A percentile compares a stretch with the other conserved stretches of the same genome.
These are phyloP conservation scores for Stenocarpella maydis DNA, from an alignment of 2,329 filamentous ascomycete genomes.

Conservation along the genomic window DNA sequence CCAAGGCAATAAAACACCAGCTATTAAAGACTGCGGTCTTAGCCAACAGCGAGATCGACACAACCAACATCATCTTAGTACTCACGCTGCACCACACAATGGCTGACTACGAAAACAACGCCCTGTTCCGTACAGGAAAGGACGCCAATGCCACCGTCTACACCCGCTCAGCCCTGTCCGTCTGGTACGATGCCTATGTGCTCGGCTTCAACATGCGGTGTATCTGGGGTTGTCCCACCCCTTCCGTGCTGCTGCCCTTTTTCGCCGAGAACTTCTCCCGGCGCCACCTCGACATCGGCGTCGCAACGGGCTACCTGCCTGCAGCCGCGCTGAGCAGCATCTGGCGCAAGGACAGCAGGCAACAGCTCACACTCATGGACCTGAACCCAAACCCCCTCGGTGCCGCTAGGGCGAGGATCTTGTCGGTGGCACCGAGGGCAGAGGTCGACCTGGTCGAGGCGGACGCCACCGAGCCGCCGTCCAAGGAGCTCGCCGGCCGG, in stretches of 20 bases:
- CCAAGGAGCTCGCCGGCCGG: constrained; percentile 38
- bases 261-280: constrained; percentile 46
- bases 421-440: constrained; percentile 36
- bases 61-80: background rate
- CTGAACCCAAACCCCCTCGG: constrained; percentile 46
- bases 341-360: constrained; percentile 35
- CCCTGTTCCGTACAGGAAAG: constrained; percentile 24
- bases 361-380: constrained; percentile 48
- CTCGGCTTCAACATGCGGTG: constrained; percentile 47
- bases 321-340: constrained; percentile 40
- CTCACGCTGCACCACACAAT: background rate
- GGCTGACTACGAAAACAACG: constrained; percentile 27
- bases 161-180: constrained; percentile 33
- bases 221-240: constrained; percentile 48
- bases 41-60: background rate
- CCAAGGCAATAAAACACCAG: too few species aligned
- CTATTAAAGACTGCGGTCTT: background rate
- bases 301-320: constrained; percentile 51
- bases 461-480: constrained; percentile 47
- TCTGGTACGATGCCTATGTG: constrained; percentile 45
- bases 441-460: constrained; percentile 45
- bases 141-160: constrained; percentile 34
- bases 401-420: constrained; percentile 41
- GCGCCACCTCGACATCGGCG: constrained; percentile 51
- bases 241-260: constrained; percentile 44